Percentiles rank a stretch among this genome's conserved stretches.
Evolutionary conservation across 306 rosid species (phyloP).

Genomic region (Parietaria judaica): DNA sequence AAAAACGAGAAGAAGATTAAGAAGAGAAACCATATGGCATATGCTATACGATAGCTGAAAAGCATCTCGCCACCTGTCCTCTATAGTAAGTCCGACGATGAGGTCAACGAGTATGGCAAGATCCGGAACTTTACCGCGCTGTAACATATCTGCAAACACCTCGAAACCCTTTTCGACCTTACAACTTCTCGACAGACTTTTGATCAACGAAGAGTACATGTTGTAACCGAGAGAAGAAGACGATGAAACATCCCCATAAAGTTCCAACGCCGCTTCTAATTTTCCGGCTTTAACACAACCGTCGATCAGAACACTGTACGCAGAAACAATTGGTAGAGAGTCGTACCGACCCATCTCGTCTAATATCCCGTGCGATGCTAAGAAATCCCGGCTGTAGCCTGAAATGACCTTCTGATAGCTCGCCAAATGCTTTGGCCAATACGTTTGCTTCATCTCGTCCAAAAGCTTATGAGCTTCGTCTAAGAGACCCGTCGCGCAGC

Average conservation of each 20-base stretch:
- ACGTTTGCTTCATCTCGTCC: conserved; percentile 12
- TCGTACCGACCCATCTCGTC: conserved; percentile 1
- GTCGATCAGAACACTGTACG: conserved; percentile 7
- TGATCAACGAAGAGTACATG: conserved; percentile 1
- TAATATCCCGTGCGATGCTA: conserved; percentile 10
- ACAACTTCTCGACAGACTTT: conserved; percentile 4
- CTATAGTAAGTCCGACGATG: conserved; percentile 6
- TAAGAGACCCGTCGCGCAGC: conserved; percentile 12
- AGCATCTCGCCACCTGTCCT: conserved; percentile 7
- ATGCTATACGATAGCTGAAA: conserved; percentile 7
- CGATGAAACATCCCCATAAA: conserved; percentile 8
- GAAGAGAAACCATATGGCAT: conserved; percentile 9
- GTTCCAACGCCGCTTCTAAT: conserved; percentile 17
- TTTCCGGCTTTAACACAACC: conserved; percentile 7
- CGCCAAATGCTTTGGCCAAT: conserved; percentile 18
- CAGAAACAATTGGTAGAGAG: conserved; percentile 2
- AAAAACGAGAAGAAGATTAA: neutral
- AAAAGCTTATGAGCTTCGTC: conserved; percentile 12
- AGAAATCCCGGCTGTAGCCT: conserved; percentile 10
- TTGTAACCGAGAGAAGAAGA: conserved; percentile 1
- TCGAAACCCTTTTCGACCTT: conserved; percentile 12
- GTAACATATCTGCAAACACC: conserved; percentile 12
- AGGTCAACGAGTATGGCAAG: conserved; percentile 5
- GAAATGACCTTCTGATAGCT: conserved; percentile 13
- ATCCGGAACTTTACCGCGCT: conserved; percentile 1